Evolutionary conservation across 2,329 filamentous ascomycete genomes (phyloP), one percentile per base, ranked within the genome.

Genomic region (Zasmidium cellare): DNA sequence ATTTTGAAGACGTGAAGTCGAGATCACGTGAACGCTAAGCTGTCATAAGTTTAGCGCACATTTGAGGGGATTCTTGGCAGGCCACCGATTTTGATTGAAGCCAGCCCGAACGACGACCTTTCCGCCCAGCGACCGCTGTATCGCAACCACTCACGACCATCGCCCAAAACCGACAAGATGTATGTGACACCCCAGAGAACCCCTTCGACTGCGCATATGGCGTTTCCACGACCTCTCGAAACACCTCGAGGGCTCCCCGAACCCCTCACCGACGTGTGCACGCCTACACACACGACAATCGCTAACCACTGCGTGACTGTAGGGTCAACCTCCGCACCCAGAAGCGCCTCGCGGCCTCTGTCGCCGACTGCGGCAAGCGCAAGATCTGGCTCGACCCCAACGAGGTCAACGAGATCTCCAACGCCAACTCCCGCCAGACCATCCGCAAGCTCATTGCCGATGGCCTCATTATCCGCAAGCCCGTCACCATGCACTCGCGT

Each of bases 311-410:
- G 35, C 65, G 71, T 70, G 25, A 68, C 63, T 72, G 72, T 79
- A 99, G 94, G 94, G 92, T 96, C 90, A 97, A 97, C 82, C 90
- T 99, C 83, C 89, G 89, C 82, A 97, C 94, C 82, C 96, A 99
- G 88, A 99, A 99, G 90, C 93, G 96, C 85, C 92, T 99, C 77
- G 94, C 94, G 81, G 91, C 94, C 78, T 90, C 93, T 82, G 94
- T 99, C 81, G 91, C 96, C 81, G 92, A 92, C 87, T 96, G 91
- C 85, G 94, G 94, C 80, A 89, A 99, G 90, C 91, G 93, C 88
- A 99, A 99, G 91, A 96, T 99, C 84, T 99, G 94, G 94, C 92
- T 99, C 80, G 94, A 99, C 84, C 94, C 94, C 82, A 97, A 96
- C 81, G 94, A 99, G 86, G 87, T 92, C 84, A 94, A 83, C 86